Evolutionary conservation across 345 rosid genomes (phyloP).

Genomic region (Orychophragmus violaceus): DNA sequence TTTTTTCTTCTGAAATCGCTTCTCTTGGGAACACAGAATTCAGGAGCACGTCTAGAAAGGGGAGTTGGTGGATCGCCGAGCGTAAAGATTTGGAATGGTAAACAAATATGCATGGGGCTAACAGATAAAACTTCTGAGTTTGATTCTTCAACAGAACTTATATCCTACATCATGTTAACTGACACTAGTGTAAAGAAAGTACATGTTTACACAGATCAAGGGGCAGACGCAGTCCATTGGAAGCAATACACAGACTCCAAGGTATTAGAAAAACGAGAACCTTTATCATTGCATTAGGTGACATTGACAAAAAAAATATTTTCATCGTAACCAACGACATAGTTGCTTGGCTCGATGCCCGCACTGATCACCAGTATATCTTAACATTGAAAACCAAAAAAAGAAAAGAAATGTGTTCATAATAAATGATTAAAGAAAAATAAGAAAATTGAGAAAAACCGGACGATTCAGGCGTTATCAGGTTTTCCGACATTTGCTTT

Average conservation of each 20-base stretch:
- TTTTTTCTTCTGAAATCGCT: neutral
- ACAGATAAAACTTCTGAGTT: constrained; percentile 39
- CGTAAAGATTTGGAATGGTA: constrained; percentile 34
- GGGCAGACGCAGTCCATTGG: constrained; percentile 49
- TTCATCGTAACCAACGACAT: too few species aligned
- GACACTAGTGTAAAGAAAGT: constrained; percentile 25
- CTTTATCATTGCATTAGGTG: too few species aligned
- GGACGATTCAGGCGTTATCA: neutral
- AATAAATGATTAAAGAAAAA: too few species aligned
- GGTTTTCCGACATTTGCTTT: neutral
- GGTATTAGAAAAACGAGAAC: constrained; percentile 43
- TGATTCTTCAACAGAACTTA: neutral
- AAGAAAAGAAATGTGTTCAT: too few species aligned
- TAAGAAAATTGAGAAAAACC: neutral
- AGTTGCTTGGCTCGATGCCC: too few species aligned
- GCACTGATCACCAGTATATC: too few species aligned
- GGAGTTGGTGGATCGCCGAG: constrained; percentile 45
- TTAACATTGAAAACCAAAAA: too few species aligned
- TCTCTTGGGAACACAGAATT: constrained; percentile 35
- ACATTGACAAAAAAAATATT: too few species aligned
- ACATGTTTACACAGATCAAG: constrained; percentile 38
- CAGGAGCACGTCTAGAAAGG: constrained; percentile 68
- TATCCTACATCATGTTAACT: constrained; percentile 19
- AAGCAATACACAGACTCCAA: constrained; percentile 41
- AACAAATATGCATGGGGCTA: constrained; percentile 58